Percentiles rank a stretch among this genome's conserved stretches.
Evolutionary conservation across 2,329 filamentous ascomycete genomes (phyloP).

Genomic region (Alternaria atra): DNA sequence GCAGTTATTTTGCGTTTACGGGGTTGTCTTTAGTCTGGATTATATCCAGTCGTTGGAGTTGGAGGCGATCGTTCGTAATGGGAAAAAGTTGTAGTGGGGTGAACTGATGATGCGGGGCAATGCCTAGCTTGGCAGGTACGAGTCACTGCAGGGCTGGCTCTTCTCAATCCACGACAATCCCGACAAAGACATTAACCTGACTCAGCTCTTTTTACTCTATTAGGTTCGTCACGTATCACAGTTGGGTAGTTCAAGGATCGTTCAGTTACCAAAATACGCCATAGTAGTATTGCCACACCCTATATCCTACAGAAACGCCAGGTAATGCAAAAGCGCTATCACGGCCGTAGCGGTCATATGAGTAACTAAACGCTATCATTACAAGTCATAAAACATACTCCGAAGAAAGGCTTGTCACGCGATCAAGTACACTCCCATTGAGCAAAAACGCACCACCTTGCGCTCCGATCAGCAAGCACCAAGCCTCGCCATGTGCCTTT

Average conservation of each 20-base stretch:
- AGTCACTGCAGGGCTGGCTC: not conserved
- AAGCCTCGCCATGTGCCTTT: constrained; percentile 81
- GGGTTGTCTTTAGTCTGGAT: not conserved
- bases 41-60: constrained; percentile 1
- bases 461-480: constrained; percentile 83
- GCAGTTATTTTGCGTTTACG: not conserved
- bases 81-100: constrained; percentile 13
- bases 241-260: not conserved
- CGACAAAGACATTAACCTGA: not conserved
- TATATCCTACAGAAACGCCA: constrained; percentile 28
- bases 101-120: constrained; percentile 12
- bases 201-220: not conserved
- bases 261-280: constrained; percentile 6
- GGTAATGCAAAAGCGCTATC: constrained; percentile 10
- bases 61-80: not conserved
- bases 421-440: constrained; percentile 69
- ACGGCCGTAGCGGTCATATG: constrained; percentile 10
- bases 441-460: constrained; percentile 90
- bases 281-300: constrained; percentile 7
- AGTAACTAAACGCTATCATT: constrained; percentile 28
- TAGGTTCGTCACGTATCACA: not conserved
- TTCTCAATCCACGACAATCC: not conserved
- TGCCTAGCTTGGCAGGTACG: constrained; percentile 13
- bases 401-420: not conserved
- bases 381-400: constrained; percentile 23